A percentile compares a stretch with the other conserved stretches of the same genome.
phyloP scores from a whole-genome alignment of 352 stramenopile species.

The Pythium periplocum region DNA sequence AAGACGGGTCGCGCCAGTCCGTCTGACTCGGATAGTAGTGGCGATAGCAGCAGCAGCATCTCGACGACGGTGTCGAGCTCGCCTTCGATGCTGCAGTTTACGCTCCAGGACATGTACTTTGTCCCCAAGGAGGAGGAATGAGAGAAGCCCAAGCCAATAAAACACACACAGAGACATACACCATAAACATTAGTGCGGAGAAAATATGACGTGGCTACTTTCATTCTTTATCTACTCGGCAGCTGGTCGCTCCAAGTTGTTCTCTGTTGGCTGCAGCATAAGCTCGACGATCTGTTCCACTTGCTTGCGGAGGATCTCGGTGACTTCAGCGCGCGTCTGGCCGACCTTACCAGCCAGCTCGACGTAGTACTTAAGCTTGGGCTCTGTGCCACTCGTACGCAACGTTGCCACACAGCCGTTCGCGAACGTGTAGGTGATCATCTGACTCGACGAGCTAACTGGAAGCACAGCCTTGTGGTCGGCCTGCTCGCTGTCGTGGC shows the following conservation, averaged over 20 bases:
- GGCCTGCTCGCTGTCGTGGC: constrained; percentile 78
- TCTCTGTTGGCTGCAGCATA: constrained; percentile 79
- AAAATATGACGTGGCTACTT: neutral
- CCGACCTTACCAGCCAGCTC: constrained; percentile 82
- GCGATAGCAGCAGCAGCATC: constrained; percentile 8
- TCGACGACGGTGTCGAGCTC: constrained; percentile 22
- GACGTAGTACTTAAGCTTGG: constrained; percentile 99
- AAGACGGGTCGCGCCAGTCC: constrained; percentile 3
- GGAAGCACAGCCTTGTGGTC: constrained; percentile 91
- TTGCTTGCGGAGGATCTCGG: constrained; percentile 44
- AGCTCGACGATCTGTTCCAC: constrained; percentile 72
- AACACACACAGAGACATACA: constrained; percentile 1
- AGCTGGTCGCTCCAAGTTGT: constrained; percentile 62
- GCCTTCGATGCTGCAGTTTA: constrained; percentile 57
- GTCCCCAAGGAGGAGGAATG: constrained; percentile 29
- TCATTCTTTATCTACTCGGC: constrained; percentile 11
- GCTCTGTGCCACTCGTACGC: constrained; percentile 97
- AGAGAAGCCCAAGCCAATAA: constrained; percentile 1
- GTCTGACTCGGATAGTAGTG: neutral
- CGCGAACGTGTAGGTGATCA: constrained; percentile 96
- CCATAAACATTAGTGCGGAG: neutral
- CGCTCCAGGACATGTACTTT: constrained; percentile 82
- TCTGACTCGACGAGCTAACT: constrained; percentile 89
- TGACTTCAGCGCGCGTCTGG: constrained; percentile 58
- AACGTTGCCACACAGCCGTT: constrained; percentile 97